Conservation (phyloP, 2,329 filamentous ascomycete species). For the Tothia fuscella region DNA sequence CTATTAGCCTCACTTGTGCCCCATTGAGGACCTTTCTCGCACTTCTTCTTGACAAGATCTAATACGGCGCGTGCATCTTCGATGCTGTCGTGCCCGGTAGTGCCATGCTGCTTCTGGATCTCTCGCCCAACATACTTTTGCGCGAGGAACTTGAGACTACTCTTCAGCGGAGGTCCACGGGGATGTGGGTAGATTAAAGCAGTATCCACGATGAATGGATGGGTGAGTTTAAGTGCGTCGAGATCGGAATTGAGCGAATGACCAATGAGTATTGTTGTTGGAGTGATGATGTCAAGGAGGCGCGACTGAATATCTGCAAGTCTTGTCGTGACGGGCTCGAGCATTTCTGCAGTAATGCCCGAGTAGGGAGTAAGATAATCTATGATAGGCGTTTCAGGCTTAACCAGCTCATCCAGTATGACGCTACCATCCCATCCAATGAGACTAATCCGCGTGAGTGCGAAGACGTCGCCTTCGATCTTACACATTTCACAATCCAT, state of each 20-base stretch:
- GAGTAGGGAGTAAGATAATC: conserved; percentile 83
- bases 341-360: conserved; percentile 79
- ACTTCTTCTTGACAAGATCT: conserved; percentile 89
- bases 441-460: conserved; percentile 79
- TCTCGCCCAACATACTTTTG: conserved; percentile 77
- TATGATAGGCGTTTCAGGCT: conserved; percentile 73
- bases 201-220: conserved; percentile 91
- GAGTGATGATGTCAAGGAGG: conserved; percentile 59
- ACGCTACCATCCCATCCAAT: conserved; percentile 74
- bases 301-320: conserved; percentile 70
- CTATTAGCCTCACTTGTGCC: conserved; percentile 65
- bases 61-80: conserved; percentile 88
- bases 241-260: conserved; percentile 78
- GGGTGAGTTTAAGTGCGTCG: conserved; percentile 70
- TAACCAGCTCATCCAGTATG: conserved; percentile 82
- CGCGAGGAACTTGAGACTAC: conserved; percentile 77
- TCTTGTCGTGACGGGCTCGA: conserved; percentile 72
- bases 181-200: conserved; percentile 82
- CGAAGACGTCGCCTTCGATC: conserved; percentile 66
- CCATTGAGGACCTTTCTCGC: conserved; percentile 81
- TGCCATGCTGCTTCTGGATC: conserved; percentile 68
- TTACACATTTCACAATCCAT: conserved; percentile 98
- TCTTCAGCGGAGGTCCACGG: conserved; percentile 78
- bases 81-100: conserved; percentile 73
- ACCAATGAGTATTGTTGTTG: conserved; percentile 62